These are phyloP conservation scores for Lachancea lanzarotensis DNA, from an alignment of 805 yeast genomes.

Conservation along the genomic window DNA sequence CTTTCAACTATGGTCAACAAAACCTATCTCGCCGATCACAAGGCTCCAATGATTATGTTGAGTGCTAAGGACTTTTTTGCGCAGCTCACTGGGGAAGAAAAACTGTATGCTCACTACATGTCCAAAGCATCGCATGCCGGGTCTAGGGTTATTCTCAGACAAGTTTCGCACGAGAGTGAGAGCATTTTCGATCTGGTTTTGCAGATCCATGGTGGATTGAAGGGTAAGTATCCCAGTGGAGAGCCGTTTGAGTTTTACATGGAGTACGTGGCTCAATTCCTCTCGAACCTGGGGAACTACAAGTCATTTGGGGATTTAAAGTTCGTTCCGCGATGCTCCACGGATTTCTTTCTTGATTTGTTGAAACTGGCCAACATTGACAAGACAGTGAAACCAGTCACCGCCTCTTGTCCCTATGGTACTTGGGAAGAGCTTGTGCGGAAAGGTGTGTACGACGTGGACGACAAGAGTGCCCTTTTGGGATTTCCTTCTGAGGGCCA, in stretches of 20 bases:
- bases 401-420: constrained; percentile 12
- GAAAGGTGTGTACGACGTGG: constrained; percentile 44
- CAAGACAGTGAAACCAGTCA: constrained; percentile 33
- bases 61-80: constrained; percentile 61
- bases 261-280: constrained; percentile 70
- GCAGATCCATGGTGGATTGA: constrained; percentile 44
- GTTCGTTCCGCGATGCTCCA: constrained; percentile 61
- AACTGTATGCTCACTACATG: constrained; percentile 76
- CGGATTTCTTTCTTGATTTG: constrained; percentile 40
- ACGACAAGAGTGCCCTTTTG: constrained; percentile 45
- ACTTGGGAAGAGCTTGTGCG: constrained; percentile 36
- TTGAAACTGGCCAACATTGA: constrained; percentile 32
- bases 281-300: constrained; percentile 69
- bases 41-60: constrained; percentile 66
- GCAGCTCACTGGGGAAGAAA: constrained; percentile 50
- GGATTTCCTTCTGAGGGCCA: constrained; percentile 81
- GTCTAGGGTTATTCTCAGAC: constrained; percentile 68
- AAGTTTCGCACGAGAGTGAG: constrained; percentile 80
- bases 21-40: constrained; percentile 45
- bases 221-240: constrained; percentile 41
- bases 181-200: constrained; percentile 64
- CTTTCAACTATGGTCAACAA: constrained; percentile 6
- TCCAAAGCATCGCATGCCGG: constrained; percentile 83
- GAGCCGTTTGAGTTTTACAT: constrained; percentile 42
- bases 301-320: constrained; percentile 87